Base-by-base conservation (phyloP, 306 rosid species). In the Malus asiatica region DNA sequence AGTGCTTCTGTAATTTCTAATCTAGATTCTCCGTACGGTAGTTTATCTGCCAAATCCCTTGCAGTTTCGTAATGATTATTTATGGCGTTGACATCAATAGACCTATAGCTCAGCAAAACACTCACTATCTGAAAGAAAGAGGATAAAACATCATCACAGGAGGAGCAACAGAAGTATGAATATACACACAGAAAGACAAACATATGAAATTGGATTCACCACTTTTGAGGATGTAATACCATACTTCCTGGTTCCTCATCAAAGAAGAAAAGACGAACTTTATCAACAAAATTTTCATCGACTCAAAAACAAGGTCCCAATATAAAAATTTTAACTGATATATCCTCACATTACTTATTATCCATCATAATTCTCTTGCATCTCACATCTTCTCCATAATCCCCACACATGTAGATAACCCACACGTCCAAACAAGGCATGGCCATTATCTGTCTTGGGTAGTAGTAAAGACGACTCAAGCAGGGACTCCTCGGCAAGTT, bases 1-100 rank as follows among this genome's bases (percentile, higher is more conserved):
- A 95, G 87, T 48, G 87, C 83, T 72, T 89, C 99, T 70, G 79
- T 81, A 65, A 95, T 92, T 83, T 85, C 97, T 61, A 87, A 83
- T 71, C 87, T 64, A n/a, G 93, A 60, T 46, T 85, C 92, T 72
- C 99, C 97, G 55, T 95, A 95, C 14, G 69, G 83, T 48, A 95
- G 86, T 81, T 89, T 92, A 74, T 92, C 97, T 5, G 99, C 92
- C 84, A 95, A 90, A 87, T 95, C 99, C 90, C 89, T 88, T 23
- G 97, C 97, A 4, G 99, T 92, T 73, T 95, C 97, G 0, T 45
- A 84, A 57, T 90, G 92, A 80, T 78, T 92, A 71, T 95, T 95
- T 78, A 95, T 87, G 23, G 88, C 91, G 29, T 95, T 95, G 69
- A 95, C 85, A 44, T 92, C 93, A 73, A 87, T 45, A 52, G 95